Conservation (phyloP, 108 stramenopile species). For the Conticribra guillardii region DNA sequence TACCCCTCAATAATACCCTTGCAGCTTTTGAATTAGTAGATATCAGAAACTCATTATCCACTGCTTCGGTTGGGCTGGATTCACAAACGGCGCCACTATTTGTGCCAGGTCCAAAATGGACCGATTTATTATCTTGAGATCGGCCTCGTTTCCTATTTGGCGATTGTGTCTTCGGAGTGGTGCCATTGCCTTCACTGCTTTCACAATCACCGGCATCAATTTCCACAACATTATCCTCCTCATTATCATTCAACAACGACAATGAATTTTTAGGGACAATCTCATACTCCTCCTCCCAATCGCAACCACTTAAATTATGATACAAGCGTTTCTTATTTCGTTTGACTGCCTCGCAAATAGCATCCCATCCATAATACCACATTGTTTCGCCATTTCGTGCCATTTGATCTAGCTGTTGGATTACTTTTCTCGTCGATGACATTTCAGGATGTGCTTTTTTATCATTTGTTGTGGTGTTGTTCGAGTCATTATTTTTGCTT, state of each 20-base stretch:
- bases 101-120: no score
- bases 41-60: conserved; percentile 6
- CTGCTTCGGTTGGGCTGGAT: neutral
- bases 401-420: conserved; percentile 37
- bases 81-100: no score
- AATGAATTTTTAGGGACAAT: conserved; percentile 10
- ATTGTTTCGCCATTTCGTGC: conserved; percentile 1
- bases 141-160: no score
- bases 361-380: conserved; percentile 46
- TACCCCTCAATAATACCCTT: no score
- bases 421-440: conserved; percentile 27
- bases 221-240: neutral
- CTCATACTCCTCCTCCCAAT: conserved; percentile 15
- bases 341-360: conserved; percentile 33
- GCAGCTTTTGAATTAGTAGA: conserved; percentile 4
- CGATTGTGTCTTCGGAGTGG: no score
- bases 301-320: neutral
- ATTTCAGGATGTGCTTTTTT: neutral
- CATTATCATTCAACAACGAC: neutral
- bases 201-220: neutral
- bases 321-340: conserved; percentile 32
- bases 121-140: no score
- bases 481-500: no score
- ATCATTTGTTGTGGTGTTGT: neutral
- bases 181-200: no score